These are phyloP conservation scores for Pichia sporocuriosa DNA, from an alignment of 805 yeast genomes.

Conservation along the genomic window DNA sequence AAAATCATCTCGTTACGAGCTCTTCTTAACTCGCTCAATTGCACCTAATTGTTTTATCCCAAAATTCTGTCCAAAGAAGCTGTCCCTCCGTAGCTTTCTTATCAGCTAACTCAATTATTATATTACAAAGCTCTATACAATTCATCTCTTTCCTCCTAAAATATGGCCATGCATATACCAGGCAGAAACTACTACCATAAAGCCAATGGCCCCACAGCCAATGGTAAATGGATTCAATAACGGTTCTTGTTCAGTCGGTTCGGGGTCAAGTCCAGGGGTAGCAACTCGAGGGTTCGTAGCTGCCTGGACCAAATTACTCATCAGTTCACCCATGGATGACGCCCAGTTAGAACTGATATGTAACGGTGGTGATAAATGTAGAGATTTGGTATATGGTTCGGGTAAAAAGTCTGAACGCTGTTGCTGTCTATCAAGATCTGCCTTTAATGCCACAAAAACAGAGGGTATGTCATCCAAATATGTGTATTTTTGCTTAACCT, in stretches of 20 bases:
- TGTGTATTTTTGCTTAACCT: slow-evolving; percentile 55
- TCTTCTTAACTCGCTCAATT: too few relatives aligned
- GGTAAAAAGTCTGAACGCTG: slow-evolving; percentile 85
- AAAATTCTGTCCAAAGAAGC: too few relatives aligned
- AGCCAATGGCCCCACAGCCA: slow-evolving; percentile 64
- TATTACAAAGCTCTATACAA: not conserved
- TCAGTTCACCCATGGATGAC: slow-evolving; percentile 74
- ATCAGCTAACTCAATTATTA: too few relatives aligned
- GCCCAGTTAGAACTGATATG: slow-evolving; percentile 91
- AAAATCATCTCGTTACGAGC: too few relatives aligned
- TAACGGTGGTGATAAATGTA: slow-evolving; percentile 70
- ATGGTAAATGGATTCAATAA: slow-evolving; percentile 45
- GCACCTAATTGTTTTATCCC: too few relatives aligned
- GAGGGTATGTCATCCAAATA: slow-evolving; percentile 63
- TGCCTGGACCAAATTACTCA: slow-evolving; percentile 82
- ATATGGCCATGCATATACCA: slow-evolving; percentile 55
- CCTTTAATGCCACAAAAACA: slow-evolving; percentile 86
- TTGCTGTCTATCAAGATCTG: slow-evolving; percentile 93
- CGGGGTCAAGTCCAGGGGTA: slow-evolving; percentile 74
- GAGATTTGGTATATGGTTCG: slow-evolving; percentile 67
- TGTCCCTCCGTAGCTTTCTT: too few relatives aligned
- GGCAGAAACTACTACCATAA: slow-evolving; percentile 54
- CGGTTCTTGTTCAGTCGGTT: slow-evolving; percentile 41
- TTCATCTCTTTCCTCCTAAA: not conserved
- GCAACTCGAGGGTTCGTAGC: slow-evolving; percentile 72